Base-by-base conservation (phyloP, 805 yeast species). In the Yarrowia yakushimensis region DNA sequence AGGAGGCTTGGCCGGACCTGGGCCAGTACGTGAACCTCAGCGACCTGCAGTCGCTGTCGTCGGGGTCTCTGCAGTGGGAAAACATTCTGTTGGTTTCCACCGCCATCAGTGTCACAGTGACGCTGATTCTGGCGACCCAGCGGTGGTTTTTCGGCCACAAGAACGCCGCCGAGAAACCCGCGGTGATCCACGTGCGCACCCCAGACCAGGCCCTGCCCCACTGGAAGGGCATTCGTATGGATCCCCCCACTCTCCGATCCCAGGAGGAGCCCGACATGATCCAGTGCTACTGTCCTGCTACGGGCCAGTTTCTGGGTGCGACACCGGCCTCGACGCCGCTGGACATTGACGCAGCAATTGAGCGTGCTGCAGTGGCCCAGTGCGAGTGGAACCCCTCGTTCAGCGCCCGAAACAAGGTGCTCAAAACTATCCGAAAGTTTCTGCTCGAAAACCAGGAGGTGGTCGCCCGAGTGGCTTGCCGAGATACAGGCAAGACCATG, bases 401-500 rank as follows among this genome's bases (percentile, higher is more conserved):
- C 66, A 80, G 81, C 30, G 79, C 86, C 66, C 82, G 97, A 68
- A 79, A 90, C 66, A 82, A 81, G 68, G 84, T 93, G 22, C 77
- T 94, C 65, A 77, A 81, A 45, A 86, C 97, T 0, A 78, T 94
- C 62, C 81, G 83, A 66, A 82, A 86, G 63, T 92, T 81, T 72
- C 83, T 94, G 62, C 73, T 88, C 60, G 85, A 85, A 54, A 85
- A 94, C 73, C 99, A 94, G 73, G 92, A 87, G 63, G 83, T 85
- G 57, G 82, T 94, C 52, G 96, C 97, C 3, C 80, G 96, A 50
- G 87, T 94, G 9, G 97, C 98, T 0, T 94, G 98, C 72, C 80
- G 99, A 67, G 99, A 94, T 71, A 87, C 96, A 18, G 99, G 99
- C 30, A 94, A 94, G 72, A 92, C 98, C 1, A 86, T 88, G 86